A percentile compares a stretch with the other conserved stretches of the same genome.
phyloP scores from a whole-genome alignment of 495 filamentous ascomycete genomes.

The Astrothelium macrocarpum region DNA sequence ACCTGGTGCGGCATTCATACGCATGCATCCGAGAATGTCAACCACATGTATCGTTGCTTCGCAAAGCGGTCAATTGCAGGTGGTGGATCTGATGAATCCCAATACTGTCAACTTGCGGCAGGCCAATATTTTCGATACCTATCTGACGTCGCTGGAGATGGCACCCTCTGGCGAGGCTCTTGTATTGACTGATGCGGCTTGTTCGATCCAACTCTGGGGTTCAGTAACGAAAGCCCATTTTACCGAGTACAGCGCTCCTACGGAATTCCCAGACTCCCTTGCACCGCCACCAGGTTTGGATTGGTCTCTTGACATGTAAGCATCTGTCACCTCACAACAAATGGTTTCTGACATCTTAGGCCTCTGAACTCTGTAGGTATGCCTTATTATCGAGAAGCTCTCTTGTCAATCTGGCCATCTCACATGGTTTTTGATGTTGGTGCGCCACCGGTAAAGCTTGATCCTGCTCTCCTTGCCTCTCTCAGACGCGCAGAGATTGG shows the following conservation, averaged over 20 bases:
- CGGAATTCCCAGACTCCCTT: conserved; percentile 62
- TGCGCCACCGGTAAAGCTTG: conserved; percentile 66
- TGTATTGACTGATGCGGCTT: conserved; percentile 69
- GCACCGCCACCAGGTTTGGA: conserved; percentile 46
- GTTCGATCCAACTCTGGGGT: conserved; percentile 80
- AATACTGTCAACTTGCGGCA: conserved; percentile 85
- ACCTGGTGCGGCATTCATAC: conserved; percentile 79
- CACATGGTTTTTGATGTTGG: conserved; percentile 75
- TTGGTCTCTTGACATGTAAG: conserved; percentile 61
- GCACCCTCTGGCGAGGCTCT: conserved; percentile 86
- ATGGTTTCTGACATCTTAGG: conserved; percentile 29
- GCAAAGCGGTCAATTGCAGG: conserved; percentile 81
- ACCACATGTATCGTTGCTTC: conserved; percentile 88
- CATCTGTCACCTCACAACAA: conserved; percentile 9
- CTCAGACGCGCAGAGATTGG: conserved; percentile 62
- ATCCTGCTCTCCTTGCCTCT: conserved; percentile 58
- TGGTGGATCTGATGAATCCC: conserved; percentile 90
- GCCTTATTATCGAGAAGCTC: conserved; percentile 80
- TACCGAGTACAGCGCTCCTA: conserved; percentile 68
- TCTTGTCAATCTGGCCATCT: conserved; percentile 84
- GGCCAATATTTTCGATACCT: conserved; percentile 56
- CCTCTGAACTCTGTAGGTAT: conserved; percentile 80
- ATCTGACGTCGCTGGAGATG: conserved; percentile 69
- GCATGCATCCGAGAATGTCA: conserved; percentile 89
- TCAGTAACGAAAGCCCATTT: conserved; percentile 84